Percentiles rank a stretch among this genome's conserved stretches.
Evolutionary conservation across 148 eudicot species (phyloP).

Genomic region (Suaeda aralocaspica): DNA sequence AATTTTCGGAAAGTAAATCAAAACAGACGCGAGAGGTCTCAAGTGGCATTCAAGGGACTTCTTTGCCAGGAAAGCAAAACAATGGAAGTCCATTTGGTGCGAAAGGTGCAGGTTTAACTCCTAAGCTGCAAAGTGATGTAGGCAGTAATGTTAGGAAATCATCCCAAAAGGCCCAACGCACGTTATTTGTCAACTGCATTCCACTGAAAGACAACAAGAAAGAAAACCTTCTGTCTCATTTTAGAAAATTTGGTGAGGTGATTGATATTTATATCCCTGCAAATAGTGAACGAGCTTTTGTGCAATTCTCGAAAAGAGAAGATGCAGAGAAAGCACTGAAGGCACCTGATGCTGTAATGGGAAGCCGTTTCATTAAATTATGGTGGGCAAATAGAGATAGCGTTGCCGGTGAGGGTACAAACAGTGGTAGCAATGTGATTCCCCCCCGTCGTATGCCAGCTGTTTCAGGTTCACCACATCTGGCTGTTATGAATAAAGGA

Average conservation of each 20-base stretch:
- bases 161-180: conserved; percentile 71
- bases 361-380: conserved; percentile 84
- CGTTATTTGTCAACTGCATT: conserved; percentile 71
- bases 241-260: conserved; percentile 85
- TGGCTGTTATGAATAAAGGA: conserved; percentile 32
- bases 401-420: conserved; percentile 45
- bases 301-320: conserved; percentile 85
- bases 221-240: conserved; percentile 80
- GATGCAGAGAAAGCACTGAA: conserved; percentile 86
- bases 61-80: conserved; percentile 39
- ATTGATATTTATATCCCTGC: conserved; percentile 73
- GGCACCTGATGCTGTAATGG: conserved; percentile 99
- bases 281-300: conserved; percentile 81
- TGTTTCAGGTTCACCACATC: conserved; percentile 32
- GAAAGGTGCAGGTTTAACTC: conserved; percentile 34
- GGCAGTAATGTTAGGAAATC: conserved; percentile 41
- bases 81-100: conserved; percentile 30
- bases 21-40: conserved; percentile 33
- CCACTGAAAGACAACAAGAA: conserved; percentile 76
- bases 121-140: conserved; percentile 43
- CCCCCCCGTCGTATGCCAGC: conserved; percentile 31
- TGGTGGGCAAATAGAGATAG: conserved; percentile 94
- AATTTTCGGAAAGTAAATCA: conserved; percentile 25
- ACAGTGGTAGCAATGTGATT: conserved; percentile 30
- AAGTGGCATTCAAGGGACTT: conserved; percentile 28